phyloP scores from a whole-genome alignment of 176 grass and related monocot species.

The Carex parvula region DNA sequence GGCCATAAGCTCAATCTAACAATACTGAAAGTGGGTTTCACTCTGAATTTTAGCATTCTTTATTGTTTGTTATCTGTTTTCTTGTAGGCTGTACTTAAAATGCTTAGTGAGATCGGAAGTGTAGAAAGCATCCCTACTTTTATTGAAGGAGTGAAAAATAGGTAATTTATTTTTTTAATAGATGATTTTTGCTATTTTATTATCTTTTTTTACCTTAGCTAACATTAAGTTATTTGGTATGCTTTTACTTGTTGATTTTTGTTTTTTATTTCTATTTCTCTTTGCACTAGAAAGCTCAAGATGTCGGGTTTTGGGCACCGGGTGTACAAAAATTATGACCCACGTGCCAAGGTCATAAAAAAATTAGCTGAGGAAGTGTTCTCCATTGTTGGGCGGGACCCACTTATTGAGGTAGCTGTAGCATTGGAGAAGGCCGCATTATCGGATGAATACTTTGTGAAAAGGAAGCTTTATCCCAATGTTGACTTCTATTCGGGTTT shows the following conservation, averaged over 20 bases:
- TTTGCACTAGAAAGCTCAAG: constrained; percentile 63
- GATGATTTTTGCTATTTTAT: not conserved
- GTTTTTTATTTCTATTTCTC: not conserved
- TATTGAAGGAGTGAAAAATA: constrained; percentile 91
- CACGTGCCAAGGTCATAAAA: constrained; percentile 86
- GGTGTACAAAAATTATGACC: constrained; percentile 97
- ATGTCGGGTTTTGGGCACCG: constrained; percentile 95
- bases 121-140: constrained; percentile 86
- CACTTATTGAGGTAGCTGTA: constrained; percentile 52
- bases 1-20: not conserved
- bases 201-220: not conserved
- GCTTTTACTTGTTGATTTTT: not conserved
- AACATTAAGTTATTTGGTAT: not conserved
- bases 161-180: constrained; percentile 38
- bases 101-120: constrained; percentile 88
- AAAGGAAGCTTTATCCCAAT: constrained; percentile 97
- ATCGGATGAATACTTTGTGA: constrained; percentile 89
- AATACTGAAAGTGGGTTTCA: not conserved
- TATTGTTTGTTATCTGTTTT: not conserved
- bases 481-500: constrained; percentile 98
- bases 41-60: not conserved
- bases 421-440: constrained; percentile 92
- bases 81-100: constrained; percentile 87
- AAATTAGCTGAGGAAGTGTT: constrained; percentile 96
- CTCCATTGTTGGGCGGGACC: constrained; percentile 80